Percentiles rank a stretch among this genome's conserved stretches.
Conservation (phyloP, 176 grass and related monocot species). For the Poa annua region DNA sequence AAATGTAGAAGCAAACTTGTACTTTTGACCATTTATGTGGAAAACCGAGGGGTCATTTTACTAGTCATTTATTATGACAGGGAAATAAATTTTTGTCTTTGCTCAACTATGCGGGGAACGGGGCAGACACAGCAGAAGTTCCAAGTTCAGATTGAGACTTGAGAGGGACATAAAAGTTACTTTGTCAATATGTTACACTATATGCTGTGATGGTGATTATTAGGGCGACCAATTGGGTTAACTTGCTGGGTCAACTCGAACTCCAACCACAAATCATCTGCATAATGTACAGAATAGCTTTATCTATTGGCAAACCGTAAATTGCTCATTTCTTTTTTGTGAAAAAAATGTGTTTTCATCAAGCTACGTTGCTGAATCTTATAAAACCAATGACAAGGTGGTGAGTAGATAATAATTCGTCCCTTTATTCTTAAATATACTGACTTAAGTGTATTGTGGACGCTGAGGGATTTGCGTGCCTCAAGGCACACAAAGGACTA, state of each 20-base stretch:
- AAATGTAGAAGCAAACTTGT: too few relatives aligned
- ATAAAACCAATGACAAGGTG: conserved; percentile 14
- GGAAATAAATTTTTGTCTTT: conserved; percentile 44
- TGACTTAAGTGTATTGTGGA: conserved; percentile 8
- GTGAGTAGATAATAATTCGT: not conserved
- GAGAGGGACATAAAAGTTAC: conserved; percentile 33
- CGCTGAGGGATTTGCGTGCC: conserved; percentile 37
- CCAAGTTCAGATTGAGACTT: conserved; percentile 19
- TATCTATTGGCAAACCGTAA: conserved; percentile 15
- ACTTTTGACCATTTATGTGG: conserved; percentile 44
- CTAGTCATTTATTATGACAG: not conserved
- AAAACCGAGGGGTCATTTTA: not conserved
- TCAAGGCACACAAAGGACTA: conserved; percentile 42
- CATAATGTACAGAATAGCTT: not conserved
- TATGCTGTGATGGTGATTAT: not conserved
- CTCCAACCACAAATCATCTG: conserved; percentile 35
- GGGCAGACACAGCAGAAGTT: conserved; percentile 11
- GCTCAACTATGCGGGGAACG: conserved; percentile 46
- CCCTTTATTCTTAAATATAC: conserved; percentile 1
- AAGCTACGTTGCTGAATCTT: conserved; percentile 38
- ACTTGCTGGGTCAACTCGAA: conserved; percentile 30
- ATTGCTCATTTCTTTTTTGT: conserved; percentile 28
- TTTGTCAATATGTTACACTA: conserved; percentile 8
- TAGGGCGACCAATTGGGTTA: conserved; percentile 33
- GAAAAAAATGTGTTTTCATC: not conserved